phyloP scores from a whole-genome alignment of 23 red algal genomes.

The Cyanidiococcus yangmingshanensis region DNA sequence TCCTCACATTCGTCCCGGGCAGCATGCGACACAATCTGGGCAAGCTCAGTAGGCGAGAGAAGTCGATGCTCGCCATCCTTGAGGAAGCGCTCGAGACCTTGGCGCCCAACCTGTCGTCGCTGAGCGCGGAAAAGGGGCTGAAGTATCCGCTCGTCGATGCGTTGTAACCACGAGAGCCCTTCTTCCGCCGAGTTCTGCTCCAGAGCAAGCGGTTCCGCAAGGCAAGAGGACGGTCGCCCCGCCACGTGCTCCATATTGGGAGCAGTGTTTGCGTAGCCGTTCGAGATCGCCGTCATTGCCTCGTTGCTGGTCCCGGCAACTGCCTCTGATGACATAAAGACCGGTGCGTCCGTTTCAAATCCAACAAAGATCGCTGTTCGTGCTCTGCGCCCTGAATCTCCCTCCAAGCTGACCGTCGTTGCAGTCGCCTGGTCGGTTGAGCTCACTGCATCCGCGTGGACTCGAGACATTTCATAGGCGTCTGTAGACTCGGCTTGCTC shows the following conservation, averaged over 20 bases:
- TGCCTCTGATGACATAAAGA: not conserved
- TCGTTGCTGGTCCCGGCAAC: not conserved
- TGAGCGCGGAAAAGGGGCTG: not conserved
- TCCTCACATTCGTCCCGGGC: not conserved
- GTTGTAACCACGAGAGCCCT: conserved; percentile 1
- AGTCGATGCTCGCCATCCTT: not conserved
- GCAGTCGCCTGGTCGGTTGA: not conserved
- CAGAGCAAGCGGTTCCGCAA: not conserved
- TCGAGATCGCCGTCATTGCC: not conserved
- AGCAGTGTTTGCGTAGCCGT: not conserved
- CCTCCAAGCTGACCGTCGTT: not conserved
- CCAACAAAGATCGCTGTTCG: not conserved
- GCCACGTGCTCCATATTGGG: not conserved
- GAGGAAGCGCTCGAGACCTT: conserved; percentile 4
- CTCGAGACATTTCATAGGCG: conserved; percentile 1
- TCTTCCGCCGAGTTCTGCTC: not conserved
- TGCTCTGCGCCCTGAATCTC: not conserved
- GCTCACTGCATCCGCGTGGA: conserved; percentile 6
- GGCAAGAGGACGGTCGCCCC: not conserved
- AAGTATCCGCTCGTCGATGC: not conserved
- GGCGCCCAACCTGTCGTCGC: conserved; percentile 3
- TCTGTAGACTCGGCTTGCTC: conserved; percentile 31
- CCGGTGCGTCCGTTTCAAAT: not conserved
- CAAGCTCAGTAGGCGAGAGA: not conserved
- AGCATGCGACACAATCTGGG: not conserved